These are phyloP conservation scores for Colletotrichum truncatum DNA, from an alignment of 2,329 filamentous ascomycete species.

Conservation along the genomic window DNA sequence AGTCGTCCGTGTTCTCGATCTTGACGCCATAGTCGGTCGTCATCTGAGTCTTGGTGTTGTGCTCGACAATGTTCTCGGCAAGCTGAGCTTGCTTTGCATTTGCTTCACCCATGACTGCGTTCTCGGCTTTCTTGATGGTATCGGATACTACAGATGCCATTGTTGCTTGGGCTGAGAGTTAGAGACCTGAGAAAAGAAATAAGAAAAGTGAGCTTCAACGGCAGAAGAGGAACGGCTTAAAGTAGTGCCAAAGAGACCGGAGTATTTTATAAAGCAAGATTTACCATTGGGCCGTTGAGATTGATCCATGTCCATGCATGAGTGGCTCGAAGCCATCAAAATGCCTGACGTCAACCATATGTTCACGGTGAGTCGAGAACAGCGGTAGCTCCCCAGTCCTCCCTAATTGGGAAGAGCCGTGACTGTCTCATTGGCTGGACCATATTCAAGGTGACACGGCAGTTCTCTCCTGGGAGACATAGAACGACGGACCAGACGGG, in stretches of 20 bases:
- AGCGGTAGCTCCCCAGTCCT: not conserved
- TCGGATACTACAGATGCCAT: constrained; percentile 38
- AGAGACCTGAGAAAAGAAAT: not conserved
- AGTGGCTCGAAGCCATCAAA: not conserved
- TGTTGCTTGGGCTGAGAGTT: not conserved
- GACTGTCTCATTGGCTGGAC: constrained; percentile 15
- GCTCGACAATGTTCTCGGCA: constrained; percentile 64
- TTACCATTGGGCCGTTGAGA: not conserved
- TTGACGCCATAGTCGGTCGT: constrained; percentile 83
- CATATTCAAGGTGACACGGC: not conserved
- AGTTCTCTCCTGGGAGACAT: not conserved
- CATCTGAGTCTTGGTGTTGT: constrained; percentile 65
- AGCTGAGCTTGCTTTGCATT: constrained; percentile 71
- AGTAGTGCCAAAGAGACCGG: not conserved
- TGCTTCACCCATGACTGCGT: constrained; percentile 50
- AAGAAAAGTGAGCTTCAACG: not conserved
- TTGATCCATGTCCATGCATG: not conserved
- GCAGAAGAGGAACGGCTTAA: not conserved
- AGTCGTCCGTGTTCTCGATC: constrained; percentile 78
- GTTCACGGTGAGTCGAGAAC: not conserved
- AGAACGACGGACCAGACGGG: not conserved
- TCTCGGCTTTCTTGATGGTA: constrained; percentile 48
- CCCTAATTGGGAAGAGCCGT: not conserved
- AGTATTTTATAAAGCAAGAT: not conserved
- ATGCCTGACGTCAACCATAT: constrained; percentile 23